Evolutionary conservation across 805 yeast species (phyloP), one percentile per base, ranked within the genome.

Genomic region (Zygosaccharomyces lentus): DNA sequence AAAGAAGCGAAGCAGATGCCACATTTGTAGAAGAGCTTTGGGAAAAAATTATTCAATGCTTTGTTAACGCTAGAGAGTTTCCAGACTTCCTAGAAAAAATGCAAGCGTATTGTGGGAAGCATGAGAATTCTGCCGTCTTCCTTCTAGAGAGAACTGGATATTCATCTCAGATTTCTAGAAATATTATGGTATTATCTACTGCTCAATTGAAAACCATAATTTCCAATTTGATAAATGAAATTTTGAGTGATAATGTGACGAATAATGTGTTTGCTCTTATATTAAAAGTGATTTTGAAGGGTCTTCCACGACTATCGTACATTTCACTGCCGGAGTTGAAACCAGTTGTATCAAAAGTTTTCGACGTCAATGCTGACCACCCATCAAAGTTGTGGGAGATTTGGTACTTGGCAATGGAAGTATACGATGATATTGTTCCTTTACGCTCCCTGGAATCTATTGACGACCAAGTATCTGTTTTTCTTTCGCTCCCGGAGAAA

Each of bases 1-100:
- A 35, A 9, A 36, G 55, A 15, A 43, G 34, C 7, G 37, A 56
- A 6, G 45, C 50, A 2, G 12, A 34, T 16, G 32, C 44, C 13
- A 36, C 49, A 2, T 24, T 38, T n/a, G 39, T 41, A 3, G 10
- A 52, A 3, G 32, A 45, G 2, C 49, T 67, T 34, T 63, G 68
- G 55, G 43, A 51, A 1, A 65, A 66, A 37, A 43, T 78, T n/a
- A 61, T 76, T 1, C 64, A 68, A 12, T 75, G 82, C 17, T 77
- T 72, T 57, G 66, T 71, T 9, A 75, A 70, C 53, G 81, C 81
- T 3, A 77, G 90, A 69, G 87, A 82, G 45, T 65, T 78, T 23
- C 63, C 62, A 2, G 57, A 65, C 3, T 83, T 83, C 51, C 67
- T 78, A 41, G 59, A 66, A 6, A 51, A 71, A 9, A 81, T 84